Conservation (phyloP, 163 green algal species). For the Smithsoniella earleae region DNA sequence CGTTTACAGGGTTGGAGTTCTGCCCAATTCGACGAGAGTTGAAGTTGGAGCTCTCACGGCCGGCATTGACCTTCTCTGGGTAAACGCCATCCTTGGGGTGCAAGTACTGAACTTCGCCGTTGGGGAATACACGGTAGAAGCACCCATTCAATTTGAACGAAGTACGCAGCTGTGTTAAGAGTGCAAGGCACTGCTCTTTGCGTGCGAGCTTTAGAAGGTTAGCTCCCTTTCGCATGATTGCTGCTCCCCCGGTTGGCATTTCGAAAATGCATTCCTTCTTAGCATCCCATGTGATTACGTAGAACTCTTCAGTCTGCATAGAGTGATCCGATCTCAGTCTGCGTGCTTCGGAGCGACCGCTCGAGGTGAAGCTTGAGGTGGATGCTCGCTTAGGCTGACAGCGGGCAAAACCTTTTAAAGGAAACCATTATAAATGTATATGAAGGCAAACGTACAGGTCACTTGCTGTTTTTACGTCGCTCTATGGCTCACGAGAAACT, state of each 20-base stretch:
- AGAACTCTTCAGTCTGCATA: constrained; percentile 92
- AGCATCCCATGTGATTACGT: constrained; percentile 91
- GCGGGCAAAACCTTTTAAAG: too few species aligned
- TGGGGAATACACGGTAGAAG: constrained; percentile 91
- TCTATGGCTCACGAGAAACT: neutral
- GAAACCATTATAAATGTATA: neutral
- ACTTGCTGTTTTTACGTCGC: neutral
- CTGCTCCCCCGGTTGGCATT: constrained; percentile 96
- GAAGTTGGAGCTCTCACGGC: constrained; percentile 71
- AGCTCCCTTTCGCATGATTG: constrained; percentile 92
- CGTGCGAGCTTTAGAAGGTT: constrained; percentile 98
- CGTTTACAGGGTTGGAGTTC: constrained; percentile 84
- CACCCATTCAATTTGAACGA: constrained; percentile 93
- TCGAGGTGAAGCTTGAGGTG: too few species aligned
- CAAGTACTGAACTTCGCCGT: constrained; percentile 96
- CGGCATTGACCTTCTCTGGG: constrained; percentile 98
- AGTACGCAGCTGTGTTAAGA: constrained; percentile 86
- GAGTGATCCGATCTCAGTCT: neutral
- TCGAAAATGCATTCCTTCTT: constrained; percentile 99
- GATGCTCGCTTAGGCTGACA: too few species aligned
- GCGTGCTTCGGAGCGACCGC: neutral
- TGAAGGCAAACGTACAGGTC: neutral
- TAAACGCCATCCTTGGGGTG: constrained; percentile 98
- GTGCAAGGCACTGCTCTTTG: constrained; percentile 98
- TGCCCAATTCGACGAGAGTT: constrained; percentile 90